Base-by-base conservation (phyloP, 352 stramenopile species). In the Globisporangium canariense region DNA sequence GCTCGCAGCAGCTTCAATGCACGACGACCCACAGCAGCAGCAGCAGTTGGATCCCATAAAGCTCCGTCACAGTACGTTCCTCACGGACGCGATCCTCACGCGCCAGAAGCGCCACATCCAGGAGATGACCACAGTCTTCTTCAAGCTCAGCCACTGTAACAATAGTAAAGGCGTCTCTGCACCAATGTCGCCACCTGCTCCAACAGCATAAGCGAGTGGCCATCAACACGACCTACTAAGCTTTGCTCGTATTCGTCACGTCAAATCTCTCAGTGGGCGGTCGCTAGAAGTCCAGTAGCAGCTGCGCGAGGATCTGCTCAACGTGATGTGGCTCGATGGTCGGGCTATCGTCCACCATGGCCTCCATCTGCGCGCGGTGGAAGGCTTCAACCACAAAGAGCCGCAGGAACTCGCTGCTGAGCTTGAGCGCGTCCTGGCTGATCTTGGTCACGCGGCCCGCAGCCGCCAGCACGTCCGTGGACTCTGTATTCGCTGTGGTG, bases 261-360 rank as follows among this genome's bases (percentile, higher is more conserved):
- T 45, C 9, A 41, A 41, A 11, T n/a, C 18, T 47, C 13, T 22
- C 18, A n/a, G 14, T 47, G 14, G 40, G 13, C 11, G 38, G 40
- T 0, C n/a, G n/a, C 53, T 87, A 91, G 56, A 91, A 95, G 53
- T 95, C 86, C 34, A 95, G 67, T 51, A 95, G 63, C 52, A 95
- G 68, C 59, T 93, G 84, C 40, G 84, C 86, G 22, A 95, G 47
- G 25, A 93, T 86, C 64, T 95, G 83, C 67, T 95, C 86, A 2
- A 95, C 51, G 50, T 95, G 86, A 34, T 86, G 78, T 43, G 84
- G 80, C 65, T 95, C 83, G 9, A 93, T 75, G 9, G 73, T 69
- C 28, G 77, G 66, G 65, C 81, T 92, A 50, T 92, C 86, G 61
- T 95, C 86, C 36, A 95, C 82, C 85, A 93, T 93, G 41, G 86